Percentiles rank a stretch among this genome's conserved stretches.
phyloP scores from a whole-genome alignment of 148 eudicot genomes.

The Persicaria tinctoria region DNA sequence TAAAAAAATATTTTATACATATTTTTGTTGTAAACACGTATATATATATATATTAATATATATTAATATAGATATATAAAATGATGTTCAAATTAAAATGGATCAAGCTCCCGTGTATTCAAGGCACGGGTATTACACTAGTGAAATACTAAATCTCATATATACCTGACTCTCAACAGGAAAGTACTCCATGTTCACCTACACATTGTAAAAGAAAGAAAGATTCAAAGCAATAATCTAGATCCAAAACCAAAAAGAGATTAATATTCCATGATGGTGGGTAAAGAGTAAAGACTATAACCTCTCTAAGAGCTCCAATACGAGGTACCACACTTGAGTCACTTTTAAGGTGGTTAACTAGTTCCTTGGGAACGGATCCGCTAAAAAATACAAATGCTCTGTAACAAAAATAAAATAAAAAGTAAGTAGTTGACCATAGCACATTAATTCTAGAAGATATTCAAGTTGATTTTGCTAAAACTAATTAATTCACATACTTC shows the following conservation, averaged over 20 bases:
- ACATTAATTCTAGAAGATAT: background rate
- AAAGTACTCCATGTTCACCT: slow-evolving; percentile 98
- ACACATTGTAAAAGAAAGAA: slow-evolving; percentile 22
- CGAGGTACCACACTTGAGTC: slow-evolving; percentile 93
- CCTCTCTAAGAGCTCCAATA: slow-evolving; percentile 95
- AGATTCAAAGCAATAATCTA: background rate
- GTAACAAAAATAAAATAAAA: slow-evolving; percentile 15
- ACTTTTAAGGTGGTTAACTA: slow-evolving; percentile 69
- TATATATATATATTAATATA: no score
- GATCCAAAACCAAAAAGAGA: background rate
- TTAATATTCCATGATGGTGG: background rate
- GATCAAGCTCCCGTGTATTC: no score
- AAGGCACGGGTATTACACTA: no score
- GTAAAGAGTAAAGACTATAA: slow-evolving; percentile 17
- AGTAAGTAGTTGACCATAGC: background rate
- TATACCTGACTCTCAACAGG: slow-evolving; percentile 81
- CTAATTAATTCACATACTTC: slow-evolving; percentile 43
- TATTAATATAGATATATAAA: no score
- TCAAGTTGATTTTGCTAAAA: background rate
- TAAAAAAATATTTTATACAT: no score
- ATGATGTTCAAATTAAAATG: no score
- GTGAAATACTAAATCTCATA: background rate
- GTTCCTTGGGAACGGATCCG: slow-evolving; percentile 66
- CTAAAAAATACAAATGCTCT: slow-evolving; percentile 94
- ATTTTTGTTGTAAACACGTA: no score